Base-by-base conservation (phyloP, 768 basidiomycete species). In the Suillus subalutaceus region DNA sequence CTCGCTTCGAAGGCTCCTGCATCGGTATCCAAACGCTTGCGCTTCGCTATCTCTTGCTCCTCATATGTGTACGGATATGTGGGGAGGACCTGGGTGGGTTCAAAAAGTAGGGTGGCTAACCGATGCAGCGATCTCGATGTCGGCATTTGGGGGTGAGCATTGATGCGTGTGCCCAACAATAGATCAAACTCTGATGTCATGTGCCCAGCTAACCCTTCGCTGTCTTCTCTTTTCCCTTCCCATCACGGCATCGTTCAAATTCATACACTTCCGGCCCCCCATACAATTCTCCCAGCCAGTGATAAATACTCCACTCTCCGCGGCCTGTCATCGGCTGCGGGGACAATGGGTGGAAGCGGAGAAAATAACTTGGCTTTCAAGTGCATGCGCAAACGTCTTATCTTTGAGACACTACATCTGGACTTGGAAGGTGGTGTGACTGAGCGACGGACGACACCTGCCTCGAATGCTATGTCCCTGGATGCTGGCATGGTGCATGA, bases 311-410 rank as follows among this genome's bases (percentile, higher is more conserved):
- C 96, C 6, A 83, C 86, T 6, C 83, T 99, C 55, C 90, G 97
- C 13, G 96, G 94, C 15, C 80, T 97, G 58, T 86, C 85, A 53
- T 84, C 86, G 2, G 83, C 86, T 30, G 79, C 83, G 20, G 78
- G 75, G 43, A 79, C 80, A 3, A 80, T 79, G 15, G 84, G 85
- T 8, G 90, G 89, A 0, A 88, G 88, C n/a, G 92, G 96, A 9
- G 96, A 98, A 76, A 99, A 99, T 78, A 98, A 99, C 72, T 84
- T 99, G 9, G 95, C 92, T 15, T 99, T 99, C 84, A 92, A 90
- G 75, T 92, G 93, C 72, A 97, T 90, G 72, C 83, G 96, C 71
- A 94, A 92, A 74, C 82, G 94, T 60, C 83, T 98, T 65, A 80
- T 96, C 26, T 87, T 99, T 70, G 97, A 98, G 80, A 98, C 95